Evolutionary conservation across 2,329 filamentous ascomycete species (phyloP), one percentile per base, ranked within the genome.

Genomic region (Teratosphaeria destructans): DNA sequence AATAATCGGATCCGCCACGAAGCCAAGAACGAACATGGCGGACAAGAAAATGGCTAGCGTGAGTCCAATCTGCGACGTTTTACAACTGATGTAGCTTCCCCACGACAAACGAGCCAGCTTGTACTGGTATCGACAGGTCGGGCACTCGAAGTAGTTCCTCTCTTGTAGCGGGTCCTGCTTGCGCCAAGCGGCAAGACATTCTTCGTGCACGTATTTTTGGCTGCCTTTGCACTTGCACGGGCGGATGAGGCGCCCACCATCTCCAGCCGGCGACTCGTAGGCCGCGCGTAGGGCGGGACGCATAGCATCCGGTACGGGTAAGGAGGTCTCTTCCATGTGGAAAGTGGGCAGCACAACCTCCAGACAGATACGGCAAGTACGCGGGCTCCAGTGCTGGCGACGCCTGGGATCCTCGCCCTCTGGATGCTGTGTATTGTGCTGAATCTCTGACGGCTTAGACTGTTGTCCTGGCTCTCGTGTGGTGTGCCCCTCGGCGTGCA

Each of bases 151-250:
- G 71, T 86, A 95, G 67, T 92, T 90, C 59, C 88, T 82, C 60
- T 76, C 76, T 52, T 83, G 81, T 49, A 80, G 69, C 0, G 89
- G 87, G 70, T 90, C 85, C 52, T 89, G 82, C 63, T 86, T 81
- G 66, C 94, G 84, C 90, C 92, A 97, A 11, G 83, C 80, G 68
- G 88, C 84, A 55, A 99, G 79, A 70, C 94, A 99, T 34, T 85
- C 88, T 74, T 96, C 90, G 73, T 99, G 94, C 27, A 97, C 91
- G 74, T 95, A 96, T 76, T 89, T 89, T 67, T 93, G 89, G 47
- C 89, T 90, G 57, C 94, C 94, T 76, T 90, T 95, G 81, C 94
- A 99, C 75, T 87, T 85, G 79, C 94, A 99, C 39, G 94, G 94
- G 58, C 88, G 88, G 67, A 97, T 82, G 32, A 99, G 79, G 56